These are phyloP conservation scores for Malania oleifera DNA, from an alignment of 164 flowering plant species.

Conservation along the genomic window DNA sequence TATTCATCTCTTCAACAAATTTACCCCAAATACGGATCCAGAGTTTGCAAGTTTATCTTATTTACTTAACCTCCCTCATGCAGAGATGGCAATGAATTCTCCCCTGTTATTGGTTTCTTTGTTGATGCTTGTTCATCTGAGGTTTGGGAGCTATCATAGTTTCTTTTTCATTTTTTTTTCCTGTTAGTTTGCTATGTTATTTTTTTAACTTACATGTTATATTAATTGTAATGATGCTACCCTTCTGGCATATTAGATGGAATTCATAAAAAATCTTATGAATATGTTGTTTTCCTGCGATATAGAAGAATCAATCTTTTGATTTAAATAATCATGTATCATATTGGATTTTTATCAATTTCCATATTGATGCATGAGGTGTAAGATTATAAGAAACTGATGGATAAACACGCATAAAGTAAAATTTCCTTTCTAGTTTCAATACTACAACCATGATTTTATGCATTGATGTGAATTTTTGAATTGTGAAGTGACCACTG, in stretches of 20 bases:
- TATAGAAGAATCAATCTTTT: too few species aligned
- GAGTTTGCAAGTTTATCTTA: neutral
- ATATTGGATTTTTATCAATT: too few species aligned
- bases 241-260: neutral
- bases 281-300: too few species aligned
- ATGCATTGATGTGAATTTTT: too few species aligned
- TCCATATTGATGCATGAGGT: too few species aligned
- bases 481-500: too few species aligned
- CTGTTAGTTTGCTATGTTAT: neutral
- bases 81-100: constrained; percentile 78
- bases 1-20: neutral
- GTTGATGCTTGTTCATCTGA: constrained; percentile 48
- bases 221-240: neutral
- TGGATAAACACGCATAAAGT: too few species aligned
- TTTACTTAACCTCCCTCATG: constrained; percentile 10
- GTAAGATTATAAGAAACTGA: too few species aligned
- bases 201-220: neutral
- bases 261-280: too few species aligned
- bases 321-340: too few species aligned
- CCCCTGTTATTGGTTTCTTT: constrained; percentile 74
- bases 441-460: too few species aligned
- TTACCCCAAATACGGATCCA: neutral
- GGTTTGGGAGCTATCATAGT: constrained; percentile 31
- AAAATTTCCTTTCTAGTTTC: too few species aligned
- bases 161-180: neutral